phyloP scores from a whole-genome alignment of 1,284 basidiomycete species.

The Rugosomyces carneus region DNA sequence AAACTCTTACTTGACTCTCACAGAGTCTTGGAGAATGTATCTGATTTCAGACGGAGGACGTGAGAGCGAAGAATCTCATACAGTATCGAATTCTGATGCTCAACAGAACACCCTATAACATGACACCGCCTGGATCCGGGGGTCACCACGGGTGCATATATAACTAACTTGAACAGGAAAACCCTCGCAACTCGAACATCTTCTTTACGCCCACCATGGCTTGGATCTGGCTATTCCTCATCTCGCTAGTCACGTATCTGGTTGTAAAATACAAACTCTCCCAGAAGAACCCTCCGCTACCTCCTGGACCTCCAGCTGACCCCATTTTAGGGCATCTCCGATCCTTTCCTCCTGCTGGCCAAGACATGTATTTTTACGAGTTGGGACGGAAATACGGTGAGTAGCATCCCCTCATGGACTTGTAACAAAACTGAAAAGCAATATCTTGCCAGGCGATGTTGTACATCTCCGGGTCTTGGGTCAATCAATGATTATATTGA shows the following conservation, averaged over 20 bases:
- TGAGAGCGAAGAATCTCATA: too few species aligned
- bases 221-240: too few species aligned
- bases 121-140: too few species aligned
- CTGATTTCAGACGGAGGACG: too few species aligned
- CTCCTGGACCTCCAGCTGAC: constrained; percentile 18
- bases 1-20: too few species aligned
- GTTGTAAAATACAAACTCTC: background rate
- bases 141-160: too few species aligned
- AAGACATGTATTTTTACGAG: constrained; percentile 17
- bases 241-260: background rate
- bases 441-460: constrained; percentile 14
- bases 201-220: constrained; percentile 8
- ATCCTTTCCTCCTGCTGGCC: constrained; percentile 12
- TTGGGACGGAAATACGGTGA: constrained; percentile 15
- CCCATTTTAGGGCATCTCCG: constrained; percentile 18
- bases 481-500: constrained; percentile 19
- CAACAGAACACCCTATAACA: too few species aligned
- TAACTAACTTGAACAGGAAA: too few species aligned
- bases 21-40: too few species aligned
- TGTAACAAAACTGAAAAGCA: background rate
- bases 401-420: background rate
- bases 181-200: too few species aligned
- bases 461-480: constrained; percentile 16
- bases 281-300: constrained; percentile 6
- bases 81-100: too few species aligned